Base-by-base conservation (phyloP, 768 basidiomycete genomes). In the Lyophyllum atratum region DNA sequence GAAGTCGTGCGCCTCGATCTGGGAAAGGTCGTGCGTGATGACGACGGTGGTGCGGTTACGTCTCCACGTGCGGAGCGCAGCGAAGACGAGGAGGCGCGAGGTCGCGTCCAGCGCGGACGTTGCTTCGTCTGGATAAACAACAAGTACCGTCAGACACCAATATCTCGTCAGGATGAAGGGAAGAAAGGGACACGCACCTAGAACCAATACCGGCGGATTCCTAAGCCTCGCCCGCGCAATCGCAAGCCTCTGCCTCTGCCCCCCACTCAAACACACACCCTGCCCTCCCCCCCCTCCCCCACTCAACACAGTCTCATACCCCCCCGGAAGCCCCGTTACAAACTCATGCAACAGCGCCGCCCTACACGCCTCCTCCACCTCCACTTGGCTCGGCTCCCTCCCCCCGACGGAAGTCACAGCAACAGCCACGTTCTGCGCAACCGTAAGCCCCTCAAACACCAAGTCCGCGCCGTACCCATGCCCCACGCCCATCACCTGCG, bases 1-100 rank as follows among this genome's bases (percentile, higher is more conserved):
- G 61, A 97, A 98, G 70, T 98, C 95, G 14, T 76, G 70, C 0
- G 74, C 51, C 21, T 73, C 72, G 60, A 99, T 90, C 62, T 95
- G 92, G 1, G 88, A 87, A 17, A 98, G 84, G 64, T 98, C 97
- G 71, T 98, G 96, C 0, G 96, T 98, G 69, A 98, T 97, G 59
- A 95, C 88, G 67, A 95, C 87, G 6, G 93, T 97, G 4, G 93
- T 98, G 64, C 85, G 86, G 74, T 90, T 89, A 15, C 68, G 66
- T 7, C 92, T 80, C 89, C 90, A 93, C 3, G 72, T 72, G 65
- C 78, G 78, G 51, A 87, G 75, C 1, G 88, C 88, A 55, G 85
- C 82, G 49, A 93, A 92, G 19, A 98, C 92, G 44, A 94, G 83
- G 22, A 92, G 76, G 19, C 95, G 89, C 1, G 95, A 93, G 2